These are phyloP conservation scores for Populus hybrid DNA, from an alignment of 441 rosid genomes.

Conservation along the genomic window DNA sequence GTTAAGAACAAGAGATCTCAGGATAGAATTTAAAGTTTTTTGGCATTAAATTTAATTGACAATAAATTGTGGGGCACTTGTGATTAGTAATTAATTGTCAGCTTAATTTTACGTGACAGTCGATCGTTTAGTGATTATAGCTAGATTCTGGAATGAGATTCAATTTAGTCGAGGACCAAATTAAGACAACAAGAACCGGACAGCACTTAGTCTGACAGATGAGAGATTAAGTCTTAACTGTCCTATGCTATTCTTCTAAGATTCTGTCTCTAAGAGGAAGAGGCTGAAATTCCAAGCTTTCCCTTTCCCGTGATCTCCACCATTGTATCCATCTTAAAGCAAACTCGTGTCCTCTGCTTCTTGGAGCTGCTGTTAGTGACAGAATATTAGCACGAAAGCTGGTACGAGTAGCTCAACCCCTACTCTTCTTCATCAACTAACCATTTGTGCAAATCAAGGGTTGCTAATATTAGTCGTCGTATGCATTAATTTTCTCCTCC, in stretches of 20 bases:
- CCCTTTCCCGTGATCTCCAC: not conserved
- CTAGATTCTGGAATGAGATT: not conserved
- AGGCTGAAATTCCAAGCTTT: not conserved
- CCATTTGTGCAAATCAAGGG: not conserved
- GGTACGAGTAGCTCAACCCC: not conserved
- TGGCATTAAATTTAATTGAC: too few relatives aligned
- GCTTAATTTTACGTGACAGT: not conserved
- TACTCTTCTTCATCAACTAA: not conserved
- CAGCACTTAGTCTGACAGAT: not conserved
- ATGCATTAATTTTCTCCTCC: not conserved
- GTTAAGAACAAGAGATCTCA: not conserved
- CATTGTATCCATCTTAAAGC: not conserved
- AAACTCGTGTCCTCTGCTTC: not conserved
- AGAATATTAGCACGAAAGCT: not conserved
- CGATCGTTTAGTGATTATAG: not conserved
- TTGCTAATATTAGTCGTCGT: not conserved
- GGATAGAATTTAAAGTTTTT: too few relatives aligned
- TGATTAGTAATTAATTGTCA: not conserved
- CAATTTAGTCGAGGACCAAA: not conserved
- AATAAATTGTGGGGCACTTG: not conserved
- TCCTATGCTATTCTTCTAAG: not conserved
- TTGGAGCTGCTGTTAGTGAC: not conserved
- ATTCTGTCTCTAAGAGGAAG: not conserved
- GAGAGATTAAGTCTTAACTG: not conserved
- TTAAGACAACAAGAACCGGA: not conserved